These are phyloP conservation scores for Xylaria hypoxylon DNA, from an alignment of 2,329 filamentous ascomycete genomes.

Conservation along the genomic window DNA sequence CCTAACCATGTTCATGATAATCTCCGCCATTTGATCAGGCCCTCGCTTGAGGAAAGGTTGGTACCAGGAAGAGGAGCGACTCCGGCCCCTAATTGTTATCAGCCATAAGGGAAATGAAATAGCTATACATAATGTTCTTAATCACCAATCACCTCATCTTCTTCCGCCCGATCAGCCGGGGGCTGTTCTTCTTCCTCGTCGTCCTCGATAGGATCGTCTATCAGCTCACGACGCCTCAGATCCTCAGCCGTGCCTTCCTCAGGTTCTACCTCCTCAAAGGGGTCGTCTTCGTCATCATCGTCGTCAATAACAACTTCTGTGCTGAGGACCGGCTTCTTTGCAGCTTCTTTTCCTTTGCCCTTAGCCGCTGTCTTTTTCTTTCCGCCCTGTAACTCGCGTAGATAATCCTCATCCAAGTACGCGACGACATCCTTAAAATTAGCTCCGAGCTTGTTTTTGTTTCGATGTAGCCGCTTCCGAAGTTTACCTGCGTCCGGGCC, in stretches of 20 bases:
- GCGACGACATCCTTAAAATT: constrained; percentile 88
- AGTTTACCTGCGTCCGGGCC: constrained; percentile 72
- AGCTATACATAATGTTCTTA: constrained; percentile 20
- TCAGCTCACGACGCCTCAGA: constrained; percentile 64
- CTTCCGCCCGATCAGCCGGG: constrained; percentile 34
- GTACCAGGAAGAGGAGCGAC: background rate
- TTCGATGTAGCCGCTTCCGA: constrained; percentile 78
- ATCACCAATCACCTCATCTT: constrained; percentile 56
- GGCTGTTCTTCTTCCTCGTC: constrained; percentile 56
- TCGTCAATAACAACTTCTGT: constrained; percentile 61
- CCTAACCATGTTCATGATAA: constrained; percentile 11
- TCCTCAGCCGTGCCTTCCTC: constrained; percentile 72
- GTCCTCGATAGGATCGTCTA: constrained; percentile 61
- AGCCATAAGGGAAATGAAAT: constrained; percentile 9
- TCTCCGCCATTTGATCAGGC: constrained; percentile 6
- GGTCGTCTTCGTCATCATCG: constrained; percentile 57
- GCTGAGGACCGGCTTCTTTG: constrained; percentile 55
- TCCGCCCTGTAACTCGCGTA: constrained; percentile 58
- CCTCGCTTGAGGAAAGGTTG: background rate
- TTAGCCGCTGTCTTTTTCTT: constrained; percentile 58
- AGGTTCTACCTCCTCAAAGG: constrained; percentile 62
- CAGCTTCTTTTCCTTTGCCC: constrained; percentile 57
- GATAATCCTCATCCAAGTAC: constrained; percentile 78
- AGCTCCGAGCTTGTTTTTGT: constrained; percentile 81
- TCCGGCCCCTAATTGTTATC: constrained; percentile 10